phyloP scores from a whole-genome alignment of 306 rosid genomes.

The Fragaria ananassa region DNA sequence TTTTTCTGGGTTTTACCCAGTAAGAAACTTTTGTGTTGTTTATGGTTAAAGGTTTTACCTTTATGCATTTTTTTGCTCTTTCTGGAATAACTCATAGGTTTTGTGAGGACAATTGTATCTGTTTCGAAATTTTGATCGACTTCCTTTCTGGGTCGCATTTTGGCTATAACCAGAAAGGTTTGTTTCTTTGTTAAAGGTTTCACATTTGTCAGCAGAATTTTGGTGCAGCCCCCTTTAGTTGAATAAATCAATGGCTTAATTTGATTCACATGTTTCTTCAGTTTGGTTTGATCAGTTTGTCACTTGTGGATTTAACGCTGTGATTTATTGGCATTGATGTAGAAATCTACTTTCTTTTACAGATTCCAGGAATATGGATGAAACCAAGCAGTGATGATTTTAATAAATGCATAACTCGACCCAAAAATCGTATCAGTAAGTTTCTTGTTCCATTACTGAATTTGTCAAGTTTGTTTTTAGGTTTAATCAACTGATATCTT shows the following conservation, averaged over 20 bases:
- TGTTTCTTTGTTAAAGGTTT: not conserved
- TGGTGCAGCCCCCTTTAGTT: not conserved
- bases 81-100: not conserved
- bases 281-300: not conserved
- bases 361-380: slow-evolving; percentile 91
- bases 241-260: not conserved
- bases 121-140: not conserved
- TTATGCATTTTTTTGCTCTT: not conserved
- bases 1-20: not conserved
- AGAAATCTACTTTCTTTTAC: slow-evolving; percentile 3
- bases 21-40: not conserved
- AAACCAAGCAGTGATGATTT: slow-evolving; percentile 67
- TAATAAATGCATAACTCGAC: slow-evolving; percentile 59
- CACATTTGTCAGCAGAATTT: not conserved
- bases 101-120: not conserved
- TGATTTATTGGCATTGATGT: slow-evolving; percentile 4
- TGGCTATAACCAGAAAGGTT: not conserved
- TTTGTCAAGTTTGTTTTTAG: not conserved
- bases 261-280: not conserved
- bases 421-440: slow-evolving; percentile 62
- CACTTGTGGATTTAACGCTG: not conserved
- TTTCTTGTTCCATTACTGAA: not conserved
- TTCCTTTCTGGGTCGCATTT: not conserved
- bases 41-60: not conserved
- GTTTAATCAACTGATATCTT: not conserved